These are phyloP conservation scores for Erysimum cheiranthoides DNA, from an alignment of 345 rosid species.

Conservation along the genomic window DNA sequence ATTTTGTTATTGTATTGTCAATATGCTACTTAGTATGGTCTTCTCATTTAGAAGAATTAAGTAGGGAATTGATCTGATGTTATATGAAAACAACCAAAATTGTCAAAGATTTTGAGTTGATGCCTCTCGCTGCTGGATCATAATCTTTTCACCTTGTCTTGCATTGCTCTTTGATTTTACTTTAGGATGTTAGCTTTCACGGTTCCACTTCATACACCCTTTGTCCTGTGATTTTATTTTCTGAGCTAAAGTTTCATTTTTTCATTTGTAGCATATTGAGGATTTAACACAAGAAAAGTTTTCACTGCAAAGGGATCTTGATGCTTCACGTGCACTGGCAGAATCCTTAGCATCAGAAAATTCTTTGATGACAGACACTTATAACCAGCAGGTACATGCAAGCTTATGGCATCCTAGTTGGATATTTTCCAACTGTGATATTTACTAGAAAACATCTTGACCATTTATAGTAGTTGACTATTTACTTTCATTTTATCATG, in stretches of 20 bases:
- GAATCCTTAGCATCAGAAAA: slow-evolving; percentile 98
- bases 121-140: background rate
- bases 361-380: slow-evolving; percentile 88
- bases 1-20: background rate
- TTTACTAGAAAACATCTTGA: slow-evolving; percentile 8
- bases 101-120: slow-evolving; percentile 23
- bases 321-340: slow-evolving; percentile 86
- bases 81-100: slow-evolving; percentile 13
- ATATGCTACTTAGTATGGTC: slow-evolving; percentile 20
- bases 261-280: slow-evolving; percentile 83
- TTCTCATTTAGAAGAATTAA: slow-evolving; percentile 9
- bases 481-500: slow-evolving; percentile 15
- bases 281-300: slow-evolving; percentile 97
- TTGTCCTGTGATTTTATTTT: slow-evolving; percentile 18
- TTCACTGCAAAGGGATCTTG: slow-evolving; percentile 95
- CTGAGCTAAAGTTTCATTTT: slow-evolving; percentile 31
- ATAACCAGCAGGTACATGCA: slow-evolving; percentile 82
- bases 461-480: slow-evolving; percentile 8
- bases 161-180: slow-evolving; percentile 2
- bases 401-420: slow-evolving; percentile 29
- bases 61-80: slow-evolving; percentile 21
- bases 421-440: background rate
- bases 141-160: background rate
- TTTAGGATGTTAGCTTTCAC: slow-evolving; percentile 13
- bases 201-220: slow-evolving; percentile 8